Evolutionary conservation across 1,284 basidiomycete species (phyloP).

Genomic region (Cutaneotrichosporon daszewskae): DNA sequence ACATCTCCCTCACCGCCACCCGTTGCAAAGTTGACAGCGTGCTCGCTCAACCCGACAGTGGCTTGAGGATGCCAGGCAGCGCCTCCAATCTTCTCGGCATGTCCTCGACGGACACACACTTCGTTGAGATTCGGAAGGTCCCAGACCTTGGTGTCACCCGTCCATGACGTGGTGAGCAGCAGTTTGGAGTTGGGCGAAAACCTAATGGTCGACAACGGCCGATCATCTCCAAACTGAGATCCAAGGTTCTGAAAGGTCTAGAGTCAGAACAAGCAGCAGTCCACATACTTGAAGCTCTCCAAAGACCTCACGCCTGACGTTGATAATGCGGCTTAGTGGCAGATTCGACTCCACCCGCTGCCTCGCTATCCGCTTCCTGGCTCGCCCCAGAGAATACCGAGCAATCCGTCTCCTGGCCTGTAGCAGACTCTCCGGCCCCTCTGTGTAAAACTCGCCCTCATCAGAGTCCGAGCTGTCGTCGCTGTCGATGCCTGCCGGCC

Average conservation of each 20-base stretch:
- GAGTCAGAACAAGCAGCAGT: conserved; percentile 2
- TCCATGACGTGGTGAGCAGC: conserved; percentile 91
- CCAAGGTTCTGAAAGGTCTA: conserved; percentile 86
- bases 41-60: conserved; percentile 66
- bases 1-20: conserved; percentile 83
- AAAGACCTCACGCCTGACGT: conserved; percentile 83
- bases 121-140: conserved; percentile 82
- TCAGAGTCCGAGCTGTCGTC: conserved; percentile 56
- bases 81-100: conserved; percentile 86
- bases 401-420: conserved; percentile 78
- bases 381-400: conserved; percentile 86
- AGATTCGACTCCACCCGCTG: conserved; percentile 82
- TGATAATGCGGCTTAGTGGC: conserved; percentile 84
- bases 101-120: conserved; percentile 67
- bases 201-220: conserved; percentile 87
- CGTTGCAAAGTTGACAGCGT: conserved; percentile 77
- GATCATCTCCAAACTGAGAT: conserved; percentile 94
- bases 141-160: conserved; percentile 91
- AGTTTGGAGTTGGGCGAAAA: conserved; percentile 87
- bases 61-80: conserved; percentile 96
- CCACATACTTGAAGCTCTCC: conserved; percentile 73
- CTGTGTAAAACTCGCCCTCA: conserved; percentile 93
- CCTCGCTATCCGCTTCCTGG: conserved; percentile 80
- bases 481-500: conserved; percentile 50
- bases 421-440: conserved; percentile 78